Evolutionary conservation across 805 yeast species (phyloP).

Genomic region (Citeromyces matritensis): DNA sequence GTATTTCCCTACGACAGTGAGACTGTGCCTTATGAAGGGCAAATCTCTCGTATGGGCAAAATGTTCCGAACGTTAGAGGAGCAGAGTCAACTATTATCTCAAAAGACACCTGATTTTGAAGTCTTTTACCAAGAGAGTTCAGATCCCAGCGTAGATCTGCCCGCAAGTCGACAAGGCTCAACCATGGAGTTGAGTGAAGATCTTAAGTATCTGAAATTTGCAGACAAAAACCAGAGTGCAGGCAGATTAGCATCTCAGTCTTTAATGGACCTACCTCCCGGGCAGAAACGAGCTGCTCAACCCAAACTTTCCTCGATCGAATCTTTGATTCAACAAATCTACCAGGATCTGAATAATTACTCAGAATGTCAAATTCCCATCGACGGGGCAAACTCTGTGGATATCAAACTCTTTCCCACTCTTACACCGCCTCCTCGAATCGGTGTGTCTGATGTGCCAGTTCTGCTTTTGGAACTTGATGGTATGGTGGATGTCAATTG

Average conservation of each 20-base stretch:
- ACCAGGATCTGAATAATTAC: constrained; percentile 85
- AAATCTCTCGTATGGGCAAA: constrained; percentile 68
- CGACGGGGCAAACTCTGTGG: constrained; percentile 79
- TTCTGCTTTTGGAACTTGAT: constrained; percentile 66
- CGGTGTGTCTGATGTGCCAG: constrained; percentile 77
- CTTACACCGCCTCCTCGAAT: constrained; percentile 67
- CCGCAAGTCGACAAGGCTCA: not conserved
- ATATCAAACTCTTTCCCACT: constrained; percentile 88
- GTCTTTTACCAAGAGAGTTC: constrained; percentile 20
- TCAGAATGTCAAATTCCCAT: constrained; percentile 93
- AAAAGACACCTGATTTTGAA: constrained; percentile 23
- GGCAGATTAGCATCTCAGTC: constrained; percentile 1
- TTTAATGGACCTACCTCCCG: constrained; percentile 6
- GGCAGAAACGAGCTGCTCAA: constrained; percentile 6
- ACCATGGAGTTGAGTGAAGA: constrained; percentile 1
- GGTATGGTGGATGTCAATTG: constrained; percentile 76
- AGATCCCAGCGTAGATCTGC: not conserved
- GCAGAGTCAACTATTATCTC: constrained; percentile 65
- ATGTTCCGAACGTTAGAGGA: constrained; percentile 88
- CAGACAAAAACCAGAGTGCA: constrained; percentile 10
- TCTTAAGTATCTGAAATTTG: constrained; percentile 14
- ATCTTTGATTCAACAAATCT: constrained; percentile 77
- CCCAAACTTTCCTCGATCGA: constrained; percentile 35
- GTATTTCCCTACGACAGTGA: constrained; percentile 77
- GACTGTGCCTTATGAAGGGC: constrained; percentile 74